Evolutionary conservation across 2,329 filamentous ascomycete species (phyloP).

Genomic region (Talaromyces sp.): DNA sequence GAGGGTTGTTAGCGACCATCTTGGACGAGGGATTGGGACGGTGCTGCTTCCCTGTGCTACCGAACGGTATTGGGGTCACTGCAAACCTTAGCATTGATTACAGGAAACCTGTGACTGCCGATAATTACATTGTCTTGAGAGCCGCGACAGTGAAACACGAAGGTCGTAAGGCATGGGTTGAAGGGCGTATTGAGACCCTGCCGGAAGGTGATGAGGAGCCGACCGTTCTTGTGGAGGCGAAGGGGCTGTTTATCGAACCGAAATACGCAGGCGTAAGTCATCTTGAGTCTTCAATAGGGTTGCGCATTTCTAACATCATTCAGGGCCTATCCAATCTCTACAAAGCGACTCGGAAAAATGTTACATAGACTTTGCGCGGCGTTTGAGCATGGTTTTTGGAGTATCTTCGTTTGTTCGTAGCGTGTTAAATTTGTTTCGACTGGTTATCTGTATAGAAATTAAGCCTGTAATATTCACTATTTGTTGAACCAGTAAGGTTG

Average conservation of each 20-base stretch:
- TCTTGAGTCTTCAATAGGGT: background rate
- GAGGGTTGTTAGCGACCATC: constrained; percentile 85
- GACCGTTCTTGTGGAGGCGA: constrained; percentile 72
- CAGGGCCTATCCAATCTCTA: constrained; percentile 22
- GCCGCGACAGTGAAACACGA: constrained; percentile 82
- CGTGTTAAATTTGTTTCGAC: background rate
- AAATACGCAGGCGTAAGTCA: constrained; percentile 68
- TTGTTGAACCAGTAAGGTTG: background rate
- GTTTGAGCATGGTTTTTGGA: background rate
- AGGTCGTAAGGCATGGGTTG: constrained; percentile 91
- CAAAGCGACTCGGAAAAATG: constrained; percentile 18
- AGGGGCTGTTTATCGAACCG: constrained; percentile 84
- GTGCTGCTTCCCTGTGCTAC: constrained; percentile 83
- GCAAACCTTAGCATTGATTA: constrained; percentile 83
- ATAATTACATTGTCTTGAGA: constrained; percentile 70
- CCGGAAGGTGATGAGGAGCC: constrained; percentile 61
- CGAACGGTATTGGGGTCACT: constrained; percentile 79
- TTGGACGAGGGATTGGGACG: constrained; percentile 85
- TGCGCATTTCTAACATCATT: background rate
- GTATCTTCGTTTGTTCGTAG: background rate
- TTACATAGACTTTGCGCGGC: background rate
- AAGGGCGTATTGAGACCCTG: constrained; percentile 79
- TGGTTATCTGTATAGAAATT: background rate
- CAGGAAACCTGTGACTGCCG: constrained; percentile 71
- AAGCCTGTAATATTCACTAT: background rate